Base-by-base conservation (phyloP, 2,329 filamentous ascomycete species). In the Waltergamsia citrina region DNA sequence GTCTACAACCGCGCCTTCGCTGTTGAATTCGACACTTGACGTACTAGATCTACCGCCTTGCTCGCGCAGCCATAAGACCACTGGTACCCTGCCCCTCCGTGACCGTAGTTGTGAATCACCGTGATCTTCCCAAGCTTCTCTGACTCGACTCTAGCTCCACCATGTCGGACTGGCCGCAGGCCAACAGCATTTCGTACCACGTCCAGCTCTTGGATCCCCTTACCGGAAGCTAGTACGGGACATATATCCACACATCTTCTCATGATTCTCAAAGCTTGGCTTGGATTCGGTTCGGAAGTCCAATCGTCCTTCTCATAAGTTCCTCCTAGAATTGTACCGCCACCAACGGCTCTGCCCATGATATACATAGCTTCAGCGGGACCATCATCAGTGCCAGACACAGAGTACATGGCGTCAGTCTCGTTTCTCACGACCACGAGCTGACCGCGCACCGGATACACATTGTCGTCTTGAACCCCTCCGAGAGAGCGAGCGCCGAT, bases 261-360 rank as follows among this genome's bases (percentile, higher is more conserved):
- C 83, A 94, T 92, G 52, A 94, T 93, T 10, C 87, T 71, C 35
- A 71, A 59, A 0, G 87, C 85, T 12, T 86, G 67, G 49, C 84
- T 85, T 0, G 81, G 79, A 47, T 94, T 86, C 1, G 81, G 78
- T 43, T 80, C 71, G 23, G 77, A 71, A 43, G 92, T 83, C 85
- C 85, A 94, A 48, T 78, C 81, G 19, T 78, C 71, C 46, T 81
- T 74, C 53, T 87, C 79, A 47, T 93, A 84, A 30, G 80, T 90
- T 3, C 88, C 88, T n/a, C 87, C 88, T 3, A 94, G 63, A 27
- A 94, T 69, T 0, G 85, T 92, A 9, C 88, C 88, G 16, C 87
- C 88, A n/a, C 73, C 73, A 0, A 69, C 71, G 2, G 87, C 84
- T 19, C 88, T 72, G 48, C 77, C 78, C 87, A 95, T 94, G 32